These are phyloP conservation scores for Melastoma malabathricum DNA, from an alignment of 345 rosid species.

Conservation along the genomic window DNA sequence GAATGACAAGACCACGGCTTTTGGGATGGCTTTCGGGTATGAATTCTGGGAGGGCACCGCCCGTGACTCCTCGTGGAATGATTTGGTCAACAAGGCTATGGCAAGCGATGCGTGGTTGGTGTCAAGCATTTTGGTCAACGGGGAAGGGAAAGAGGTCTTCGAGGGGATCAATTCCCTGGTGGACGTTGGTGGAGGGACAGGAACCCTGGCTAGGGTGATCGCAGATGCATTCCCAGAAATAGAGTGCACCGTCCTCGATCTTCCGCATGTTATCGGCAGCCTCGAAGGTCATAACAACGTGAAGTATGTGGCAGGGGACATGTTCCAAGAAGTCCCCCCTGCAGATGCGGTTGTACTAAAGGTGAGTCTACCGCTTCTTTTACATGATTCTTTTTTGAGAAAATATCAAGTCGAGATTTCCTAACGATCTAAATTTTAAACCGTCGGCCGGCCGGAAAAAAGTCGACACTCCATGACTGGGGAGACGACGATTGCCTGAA, in stretches of 20 bases:
- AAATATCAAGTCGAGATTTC: no score
- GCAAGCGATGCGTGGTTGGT: slow-evolving; percentile 14
- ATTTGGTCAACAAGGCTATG: slow-evolving; percentile 13
- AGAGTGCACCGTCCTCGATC: slow-evolving; percentile 18
- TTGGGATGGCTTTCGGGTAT: slow-evolving; percentile 5
- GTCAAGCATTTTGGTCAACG: not conserved
- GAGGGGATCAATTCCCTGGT: slow-evolving; percentile 17
- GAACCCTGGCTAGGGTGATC: slow-evolving; percentile 12
- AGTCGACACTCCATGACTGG: slow-evolving; percentile 8
- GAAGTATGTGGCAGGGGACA: slow-evolving; percentile 21
- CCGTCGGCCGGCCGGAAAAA: no score
- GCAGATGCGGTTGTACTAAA: slow-evolving; percentile 17
- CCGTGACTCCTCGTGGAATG: not conserved
- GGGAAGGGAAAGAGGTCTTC: slow-evolving; percentile 7
- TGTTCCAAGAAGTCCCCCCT: slow-evolving; percentile 20
- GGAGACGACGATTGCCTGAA: no score
- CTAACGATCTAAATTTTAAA: no score
- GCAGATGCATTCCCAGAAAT: slow-evolving; percentile 11
- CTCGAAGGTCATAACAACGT: slow-evolving; percentile 11
- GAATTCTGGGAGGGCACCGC: slow-evolving; percentile 1
- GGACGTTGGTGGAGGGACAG: slow-evolving; percentile 27
- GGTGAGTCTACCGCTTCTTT: slow-evolving; percentile 6
- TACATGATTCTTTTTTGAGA: no score
- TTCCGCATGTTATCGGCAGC: slow-evolving; percentile 8
- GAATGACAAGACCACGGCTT: slow-evolving; percentile 4